Percentiles rank a stretch among this genome's conserved stretches.
phyloP scores from a whole-genome alignment of 1,284 basidiomycete species.

The Microbotryum violaceum region DNA sequence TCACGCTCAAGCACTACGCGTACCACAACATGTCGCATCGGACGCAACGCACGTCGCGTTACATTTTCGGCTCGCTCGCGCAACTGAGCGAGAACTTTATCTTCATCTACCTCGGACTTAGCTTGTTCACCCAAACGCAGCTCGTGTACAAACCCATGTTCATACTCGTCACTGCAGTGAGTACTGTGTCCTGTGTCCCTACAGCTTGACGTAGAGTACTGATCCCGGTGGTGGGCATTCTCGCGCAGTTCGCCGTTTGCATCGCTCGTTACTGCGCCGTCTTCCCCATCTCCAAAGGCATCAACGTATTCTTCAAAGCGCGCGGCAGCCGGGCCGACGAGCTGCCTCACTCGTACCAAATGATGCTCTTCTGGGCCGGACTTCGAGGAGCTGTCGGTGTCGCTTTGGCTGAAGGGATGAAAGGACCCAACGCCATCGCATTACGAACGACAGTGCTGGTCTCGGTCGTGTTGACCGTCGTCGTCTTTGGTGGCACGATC shows the following conservation, averaged over 20 bases:
- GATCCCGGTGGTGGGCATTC: not conserved
- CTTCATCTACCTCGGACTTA: conserved; percentile 96
- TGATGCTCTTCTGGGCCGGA: conserved; percentile 95
- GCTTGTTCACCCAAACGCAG: conserved; percentile 83
- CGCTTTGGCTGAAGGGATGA: conserved; percentile 89
- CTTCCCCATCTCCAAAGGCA: conserved; percentile 89
- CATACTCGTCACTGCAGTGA: conserved; percentile 71
- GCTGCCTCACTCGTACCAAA: conserved; percentile 78
- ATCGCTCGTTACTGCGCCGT: conserved; percentile 93
- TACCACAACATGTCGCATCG: conserved; percentile 97
- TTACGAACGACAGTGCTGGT: conserved; percentile 90
- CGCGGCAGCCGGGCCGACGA: conserved; percentile 70
- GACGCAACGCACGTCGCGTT: conserved; percentile 91
- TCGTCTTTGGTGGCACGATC: conserved; percentile 94
- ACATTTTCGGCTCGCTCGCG: conserved; percentile 85
- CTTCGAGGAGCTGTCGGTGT: conserved; percentile 94
- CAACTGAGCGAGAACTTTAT: conserved; percentile 98
- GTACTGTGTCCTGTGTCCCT: conserved; percentile 20
- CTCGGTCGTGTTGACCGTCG: conserved; percentile 88
- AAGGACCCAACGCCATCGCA: conserved; percentile 75
- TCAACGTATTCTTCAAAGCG: conserved; percentile 81
- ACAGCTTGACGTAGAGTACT: not conserved
- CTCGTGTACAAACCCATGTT: conserved; percentile 92
- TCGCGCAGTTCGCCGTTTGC: conserved; percentile 63
- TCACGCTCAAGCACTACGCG: conserved; percentile 98